Percentiles rank a stretch among this genome's conserved stretches.
Conservation (phyloP, 2,329 filamentous ascomycete species). For the Dactylellina drechsleri region DNA sequence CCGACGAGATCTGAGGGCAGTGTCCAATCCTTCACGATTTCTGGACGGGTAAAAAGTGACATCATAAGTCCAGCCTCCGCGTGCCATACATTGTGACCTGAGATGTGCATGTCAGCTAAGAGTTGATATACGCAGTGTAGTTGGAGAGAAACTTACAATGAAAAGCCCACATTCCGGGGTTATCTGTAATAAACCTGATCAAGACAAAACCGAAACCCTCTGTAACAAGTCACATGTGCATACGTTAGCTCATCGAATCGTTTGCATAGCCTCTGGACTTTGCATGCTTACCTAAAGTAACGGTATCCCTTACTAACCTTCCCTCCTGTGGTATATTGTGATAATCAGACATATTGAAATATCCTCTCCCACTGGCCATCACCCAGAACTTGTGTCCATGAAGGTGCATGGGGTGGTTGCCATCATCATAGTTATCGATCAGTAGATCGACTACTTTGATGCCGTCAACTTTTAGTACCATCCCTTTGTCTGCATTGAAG, state of each 20-base stretch:
- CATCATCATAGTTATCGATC: constrained; percentile 78
- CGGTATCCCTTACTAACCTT: constrained; percentile 56
- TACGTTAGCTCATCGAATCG: constrained; percentile 52
- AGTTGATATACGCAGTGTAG: not conserved
- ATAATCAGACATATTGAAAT: constrained; percentile 56
- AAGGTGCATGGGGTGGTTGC: constrained; percentile 77
- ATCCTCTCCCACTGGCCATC: constrained; percentile 56
- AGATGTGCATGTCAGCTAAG: constrained; percentile 1
- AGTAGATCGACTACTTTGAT: constrained; percentile 75
- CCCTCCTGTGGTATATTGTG: constrained; percentile 31
- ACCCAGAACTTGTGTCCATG: constrained; percentile 81
- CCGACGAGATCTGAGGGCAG: constrained; percentile 64
- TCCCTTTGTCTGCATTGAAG: constrained; percentile 46
- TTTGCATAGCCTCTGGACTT: constrained; percentile 17
- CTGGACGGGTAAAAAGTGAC: constrained; percentile 68
- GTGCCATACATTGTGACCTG: constrained; percentile 69
- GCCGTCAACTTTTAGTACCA: constrained; percentile 60
- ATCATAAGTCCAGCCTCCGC: constrained; percentile 70
- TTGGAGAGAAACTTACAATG: constrained; percentile 63
- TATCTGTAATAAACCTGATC: constrained; percentile 69
- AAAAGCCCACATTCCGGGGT: constrained; percentile 70
- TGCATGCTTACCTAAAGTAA: constrained; percentile 49
- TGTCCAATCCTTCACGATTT: constrained; percentile 63
- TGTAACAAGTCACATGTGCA: constrained; percentile 57
- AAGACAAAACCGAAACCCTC: constrained; percentile 69